Conservation (phyloP, 2,329 filamentous ascomycete genomes). For the Penicillium sp. region DNA sequence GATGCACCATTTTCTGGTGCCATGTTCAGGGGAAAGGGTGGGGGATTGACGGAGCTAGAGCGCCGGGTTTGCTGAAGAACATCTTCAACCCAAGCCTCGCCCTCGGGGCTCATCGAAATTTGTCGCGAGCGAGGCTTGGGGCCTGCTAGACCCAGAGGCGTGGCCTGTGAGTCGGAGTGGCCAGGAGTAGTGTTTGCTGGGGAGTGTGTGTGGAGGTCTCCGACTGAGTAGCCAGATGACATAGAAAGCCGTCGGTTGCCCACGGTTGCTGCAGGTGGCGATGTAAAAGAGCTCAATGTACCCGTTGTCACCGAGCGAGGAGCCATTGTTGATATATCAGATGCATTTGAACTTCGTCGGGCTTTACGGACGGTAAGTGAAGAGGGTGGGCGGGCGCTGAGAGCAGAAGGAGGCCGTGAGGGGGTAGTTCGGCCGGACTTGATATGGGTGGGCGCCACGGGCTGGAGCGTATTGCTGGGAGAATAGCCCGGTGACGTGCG, state of each 20-base stretch:
- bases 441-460: slow-evolving; percentile 13
- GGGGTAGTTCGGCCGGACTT: slow-evolving; percentile 34
- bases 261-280: slow-evolving; percentile 27
- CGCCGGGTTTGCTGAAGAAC: slow-evolving; percentile 45
- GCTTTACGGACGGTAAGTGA: slow-evolving; percentile 41
- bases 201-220: slow-evolving; percentile 24
- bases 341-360: slow-evolving; percentile 37
- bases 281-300: slow-evolving; percentile 30
- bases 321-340: slow-evolving; percentile 23
- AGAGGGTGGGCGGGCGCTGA: slow-evolving; percentile 38
- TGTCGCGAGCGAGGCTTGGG: slow-evolving; percentile 41
- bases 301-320: slow-evolving; percentile 29
- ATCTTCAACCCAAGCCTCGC: slow-evolving; percentile 49
- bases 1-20: slow-evolving; percentile 3
- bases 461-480: slow-evolving; percentile 23
- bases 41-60: slow-evolving; percentile 33
- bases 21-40: slow-evolving; percentile 24
- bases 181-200: slow-evolving; percentile 21
- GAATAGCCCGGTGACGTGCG: slow-evolving; percentile 30
- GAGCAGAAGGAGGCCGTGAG: slow-evolving; percentile 37
- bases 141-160: slow-evolving; percentile 47
- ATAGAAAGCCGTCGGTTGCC: slow-evolving; percentile 36
- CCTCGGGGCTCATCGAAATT: slow-evolving; percentile 44
- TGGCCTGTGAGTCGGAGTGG: slow-evolving; percentile 24
- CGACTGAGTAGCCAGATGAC: slow-evolving; percentile 39